A percentile compares a stretch with the other conserved stretches of the same genome.
Conservation (phyloP, 352 stramenopile genomes). For the Globisporangium iwayamae region DNA sequence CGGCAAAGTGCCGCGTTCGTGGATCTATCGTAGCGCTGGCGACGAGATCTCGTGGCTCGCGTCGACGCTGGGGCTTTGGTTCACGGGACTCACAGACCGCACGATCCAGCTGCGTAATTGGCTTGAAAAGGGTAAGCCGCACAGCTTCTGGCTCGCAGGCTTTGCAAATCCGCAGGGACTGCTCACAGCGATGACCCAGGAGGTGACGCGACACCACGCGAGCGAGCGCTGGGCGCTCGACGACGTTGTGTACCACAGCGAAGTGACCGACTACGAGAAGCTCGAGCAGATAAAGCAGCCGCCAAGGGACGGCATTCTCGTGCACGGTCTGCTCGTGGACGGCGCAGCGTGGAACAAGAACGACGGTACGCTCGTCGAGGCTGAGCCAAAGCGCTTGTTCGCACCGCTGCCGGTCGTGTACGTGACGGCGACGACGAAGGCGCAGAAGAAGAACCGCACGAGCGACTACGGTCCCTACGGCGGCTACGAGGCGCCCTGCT, state of each 20-base stretch:
- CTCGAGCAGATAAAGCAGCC: constrained; percentile 76
- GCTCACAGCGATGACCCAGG: constrained; percentile 74
- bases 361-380: constrained; percentile 72
- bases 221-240: constrained; percentile 77
- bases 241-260: constrained; percentile 75
- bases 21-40: constrained; percentile 36
- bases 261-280: constrained; percentile 79
- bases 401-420: constrained; percentile 70
- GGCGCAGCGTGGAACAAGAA: constrained; percentile 69
- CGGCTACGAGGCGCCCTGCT: constrained; percentile 72
- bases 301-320: constrained; percentile 65
- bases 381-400: constrained; percentile 76
- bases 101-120: constrained; percentile 55
- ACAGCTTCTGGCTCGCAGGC: constrained; percentile 73
- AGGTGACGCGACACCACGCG: constrained; percentile 62
- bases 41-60: constrained; percentile 77
- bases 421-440: constrained; percentile 71
- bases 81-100: constrained; percentile 58
- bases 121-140: constrained; percentile 55
- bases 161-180: constrained; percentile 79
- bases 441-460: constrained; percentile 68
- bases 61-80: constrained; percentile 62
- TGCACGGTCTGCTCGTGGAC: constrained; percentile 72
- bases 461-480: constrained; percentile 76
- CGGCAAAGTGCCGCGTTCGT: constrained; percentile 55